Base-by-base conservation (phyloP, 108 stramenopile species). In the Fragilariopsis cylindrus region DNA sequence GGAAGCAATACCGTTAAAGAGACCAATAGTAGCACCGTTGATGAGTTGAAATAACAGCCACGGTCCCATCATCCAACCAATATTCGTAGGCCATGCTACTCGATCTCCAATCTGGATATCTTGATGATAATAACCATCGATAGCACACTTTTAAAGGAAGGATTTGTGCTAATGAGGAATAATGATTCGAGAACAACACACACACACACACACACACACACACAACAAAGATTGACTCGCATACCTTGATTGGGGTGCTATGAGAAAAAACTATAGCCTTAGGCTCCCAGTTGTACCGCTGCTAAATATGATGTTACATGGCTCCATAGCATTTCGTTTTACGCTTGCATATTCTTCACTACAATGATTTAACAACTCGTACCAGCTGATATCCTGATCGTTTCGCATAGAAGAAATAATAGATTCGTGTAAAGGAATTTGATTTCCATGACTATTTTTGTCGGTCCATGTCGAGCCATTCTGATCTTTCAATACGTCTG, bases 11-110 rank as follows among this genome's bases (percentile, higher is more conserved):
- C 79, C 79, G 55, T 80, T 80, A 69, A 80, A 80, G 12, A 80
- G 45, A 53, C 74, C 74, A 39, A 80, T 63, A 5, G 79, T 75
- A 4, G 79, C 79, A 13, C 79, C 79, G 40, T 80, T 80, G 41
- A 80, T 75, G 13, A 80, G 62, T 45, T 80, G 79, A 71, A 76
- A 80, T 4, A 80, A 58, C n/a, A 80, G 64, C 79, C 79, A 80
- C 3, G 79, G 79, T 16, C 79, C 79, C 79, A 80, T 80, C 79
- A 80, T 80, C 79, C 79, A 80, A 41, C 79, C 79, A 54, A 80
- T 65, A 57, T 75, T 75, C 43, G 79, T 80, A 13, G 79, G 79
- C 79, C 79, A 80, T 21, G 71, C 74, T 41, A 76, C 79, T 48
- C 74, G 57, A 71, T 80, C 79, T 13, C 74, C 79, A 13, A 76